Percentiles rank a stretch among this genome's conserved stretches.
Evolutionary conservation across 441 rosid genomes (phyloP).

Genomic region (Kokia cookei): DNA sequence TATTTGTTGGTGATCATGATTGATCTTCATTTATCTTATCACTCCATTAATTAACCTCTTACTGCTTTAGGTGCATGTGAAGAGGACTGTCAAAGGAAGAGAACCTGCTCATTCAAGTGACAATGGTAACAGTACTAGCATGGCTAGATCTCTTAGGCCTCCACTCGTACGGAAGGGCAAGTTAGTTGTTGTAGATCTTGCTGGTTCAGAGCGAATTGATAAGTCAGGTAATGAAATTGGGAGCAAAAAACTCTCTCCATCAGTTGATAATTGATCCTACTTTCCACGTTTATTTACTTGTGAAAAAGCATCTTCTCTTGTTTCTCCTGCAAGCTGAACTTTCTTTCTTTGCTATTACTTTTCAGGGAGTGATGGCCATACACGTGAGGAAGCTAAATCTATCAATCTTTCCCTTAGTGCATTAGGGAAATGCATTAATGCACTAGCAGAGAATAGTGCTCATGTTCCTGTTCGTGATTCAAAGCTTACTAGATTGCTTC

Average conservation of each 20-base stretch:
- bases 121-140: slow-evolving; percentile 42
- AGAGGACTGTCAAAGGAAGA: slow-evolving; percentile 60
- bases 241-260: background rate
- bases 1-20: background rate
- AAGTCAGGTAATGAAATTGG: slow-evolving; percentile 66
- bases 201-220: slow-evolving; percentile 97
- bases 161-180: slow-evolving; percentile 82
- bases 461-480: slow-evolving; percentile 99
- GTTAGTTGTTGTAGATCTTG: slow-evolving; percentile 97
- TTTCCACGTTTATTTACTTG: background rate
- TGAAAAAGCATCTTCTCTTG: background rate
- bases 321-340: background rate
- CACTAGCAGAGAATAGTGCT: slow-evolving; percentile 89
- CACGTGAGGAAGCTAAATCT: slow-evolving; percentile 98
- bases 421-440: slow-evolving; percentile 97
- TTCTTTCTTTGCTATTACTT: slow-evolving; percentile 10
- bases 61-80: slow-evolving; percentile 72
- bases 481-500: slow-evolving; percentile 95
- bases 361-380: slow-evolving; percentile 95
- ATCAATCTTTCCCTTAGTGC: slow-evolving; percentile 98
- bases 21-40: background rate
- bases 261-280: background rate
- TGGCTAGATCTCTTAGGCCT: slow-evolving; percentile 59
- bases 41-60: background rate
- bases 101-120: slow-evolving; percentile 44